Conservation (phyloP, 495 filamentous ascomycete genomes). For the Ramalina peruviana region DNA sequence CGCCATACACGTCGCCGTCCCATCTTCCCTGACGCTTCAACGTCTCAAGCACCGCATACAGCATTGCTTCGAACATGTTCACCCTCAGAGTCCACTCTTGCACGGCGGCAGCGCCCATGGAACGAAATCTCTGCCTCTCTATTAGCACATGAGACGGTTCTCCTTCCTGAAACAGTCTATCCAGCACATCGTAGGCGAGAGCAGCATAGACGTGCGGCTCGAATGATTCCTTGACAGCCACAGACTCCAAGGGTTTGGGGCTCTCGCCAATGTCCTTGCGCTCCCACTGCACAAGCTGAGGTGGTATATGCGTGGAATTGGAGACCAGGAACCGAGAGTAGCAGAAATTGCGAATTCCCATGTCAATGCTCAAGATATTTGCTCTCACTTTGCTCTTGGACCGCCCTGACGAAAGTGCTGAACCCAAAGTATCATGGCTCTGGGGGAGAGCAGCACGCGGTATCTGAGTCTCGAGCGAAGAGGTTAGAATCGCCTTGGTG, state of each 20-base stretch:
- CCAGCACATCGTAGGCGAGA: slow-evolving; percentile 49
- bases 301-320: background rate
- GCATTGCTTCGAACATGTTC: slow-evolving; percentile 79
- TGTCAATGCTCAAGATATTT: slow-evolving; percentile 70
- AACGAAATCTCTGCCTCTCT: slow-evolving; percentile 80
- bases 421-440: background rate
- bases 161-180: slow-evolving; percentile 31
- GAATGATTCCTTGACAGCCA: slow-evolving; percentile 31
- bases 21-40: slow-evolving; percentile 28
- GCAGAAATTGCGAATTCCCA: slow-evolving; percentile 84
- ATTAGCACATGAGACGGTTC: slow-evolving; percentile 59
- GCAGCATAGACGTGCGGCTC: slow-evolving; percentile 41
- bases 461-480: slow-evolving; percentile 7
- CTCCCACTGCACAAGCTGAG: slow-evolving; percentile 11
- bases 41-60: slow-evolving; percentile 60
- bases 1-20: slow-evolving; percentile 18
- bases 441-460: background rate
- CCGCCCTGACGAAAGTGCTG: background rate
- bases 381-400: background rate
- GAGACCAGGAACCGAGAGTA: slow-evolving; percentile 44
- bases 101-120: slow-evolving; percentile 45
- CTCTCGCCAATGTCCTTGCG: background rate
- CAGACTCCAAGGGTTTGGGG: background rate
- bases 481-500: slow-evolving; percentile 30
- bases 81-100: slow-evolving; percentile 86